Percentiles rank a stretch among this genome's conserved stretches.
Conservation (phyloP, 345 rosid species). For the Hibiscus mutabilis region DNA sequence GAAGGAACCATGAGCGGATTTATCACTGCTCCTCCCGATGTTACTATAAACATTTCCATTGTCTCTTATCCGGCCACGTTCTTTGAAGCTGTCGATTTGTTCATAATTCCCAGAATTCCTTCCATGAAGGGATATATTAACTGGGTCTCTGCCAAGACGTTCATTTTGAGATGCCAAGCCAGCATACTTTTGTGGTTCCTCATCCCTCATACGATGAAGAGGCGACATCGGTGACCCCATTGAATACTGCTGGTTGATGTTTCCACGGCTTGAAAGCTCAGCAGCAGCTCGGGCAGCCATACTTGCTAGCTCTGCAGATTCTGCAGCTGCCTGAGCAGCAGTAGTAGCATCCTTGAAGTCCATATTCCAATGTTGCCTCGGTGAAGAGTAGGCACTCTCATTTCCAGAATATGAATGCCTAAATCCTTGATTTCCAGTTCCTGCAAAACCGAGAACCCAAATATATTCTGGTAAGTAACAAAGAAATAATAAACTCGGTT, state of each 20-base stretch:
- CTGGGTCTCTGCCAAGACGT: conserved; percentile 18
- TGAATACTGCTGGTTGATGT: conserved; percentile 31
- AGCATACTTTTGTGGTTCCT: not conserved
- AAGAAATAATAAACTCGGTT: not conserved
- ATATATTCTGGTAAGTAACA: conserved; percentile 1
- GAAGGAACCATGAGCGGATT: conserved; percentile 20
- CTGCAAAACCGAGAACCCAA: conserved; percentile 24
- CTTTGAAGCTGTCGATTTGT: conserved; percentile 16
- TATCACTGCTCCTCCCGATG: conserved; percentile 15
- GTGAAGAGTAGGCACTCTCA: conserved; percentile 21
- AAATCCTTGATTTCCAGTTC: conserved; percentile 26
- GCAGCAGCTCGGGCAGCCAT: conserved; percentile 98
- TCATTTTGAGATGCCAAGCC: conserved; percentile 28
- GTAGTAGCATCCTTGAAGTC: conserved; percentile 78
- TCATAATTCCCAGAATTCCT: conserved; percentile 20
- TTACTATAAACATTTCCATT: conserved; percentile 21
- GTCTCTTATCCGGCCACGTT: conserved; percentile 20
- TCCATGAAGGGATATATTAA: conserved; percentile 12
- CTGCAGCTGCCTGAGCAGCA: conserved; percentile 97
- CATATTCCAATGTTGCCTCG: conserved; percentile 50
- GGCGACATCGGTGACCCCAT: conserved; percentile 29
- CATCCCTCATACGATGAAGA: conserved; percentile 21
- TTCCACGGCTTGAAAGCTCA: conserved; percentile 67
- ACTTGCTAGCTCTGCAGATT: conserved; percentile 95
- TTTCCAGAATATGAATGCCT: conserved; percentile 35